A percentile compares a stretch with the other conserved stretches of the same genome.
These are phyloP conservation scores for Epichloe uncinata DNA, from an alignment of 2,329 filamentous ascomycete genomes.

Conservation along the genomic window DNA sequence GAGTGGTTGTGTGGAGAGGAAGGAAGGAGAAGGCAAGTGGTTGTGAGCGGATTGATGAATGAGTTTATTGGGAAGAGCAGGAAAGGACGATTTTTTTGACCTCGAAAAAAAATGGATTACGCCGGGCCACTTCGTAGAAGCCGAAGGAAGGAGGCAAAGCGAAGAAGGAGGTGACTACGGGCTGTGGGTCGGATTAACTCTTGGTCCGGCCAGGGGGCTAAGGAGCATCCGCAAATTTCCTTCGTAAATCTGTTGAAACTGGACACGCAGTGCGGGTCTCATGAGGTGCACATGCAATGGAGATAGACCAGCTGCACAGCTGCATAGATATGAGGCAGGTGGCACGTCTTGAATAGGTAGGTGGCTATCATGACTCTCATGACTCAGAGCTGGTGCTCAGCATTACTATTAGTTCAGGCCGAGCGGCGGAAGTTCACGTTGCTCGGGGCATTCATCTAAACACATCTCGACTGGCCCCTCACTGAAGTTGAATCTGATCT, in stretches of 20 bases:
- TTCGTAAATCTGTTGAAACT: neutral
- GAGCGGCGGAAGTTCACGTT: too few relatives aligned
- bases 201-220: conserved; percentile 9
- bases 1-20: conserved; percentile 16
- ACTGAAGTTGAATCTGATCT: too few relatives aligned
- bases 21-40: conserved; percentile 14
- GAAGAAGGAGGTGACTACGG: conserved; percentile 4
- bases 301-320: too few relatives aligned
- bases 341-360: too few relatives aligned
- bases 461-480: too few relatives aligned
- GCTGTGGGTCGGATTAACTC: conserved; percentile 13
- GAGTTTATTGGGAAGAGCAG: conserved; percentile 14
- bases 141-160: conserved; percentile 27
- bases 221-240: neutral
- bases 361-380: too few relatives aligned
- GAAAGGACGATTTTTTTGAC: conserved; percentile 21
- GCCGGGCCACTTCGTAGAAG: conserved; percentile 22
- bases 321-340: too few relatives aligned
- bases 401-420: too few relatives aligned
- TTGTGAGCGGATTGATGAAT: conserved; percentile 6
- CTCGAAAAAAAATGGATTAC: conserved; percentile 20
- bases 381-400: too few relatives aligned
- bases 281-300: too few relatives aligned
- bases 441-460: too few relatives aligned
- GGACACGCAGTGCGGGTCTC: too few relatives aligned